Evolutionary conservation across 371 early-diverging fungal genomes (phyloP), one percentile per base, ranked within the genome.

Genomic region (Amoeboaphelidium occidentale): DNA sequence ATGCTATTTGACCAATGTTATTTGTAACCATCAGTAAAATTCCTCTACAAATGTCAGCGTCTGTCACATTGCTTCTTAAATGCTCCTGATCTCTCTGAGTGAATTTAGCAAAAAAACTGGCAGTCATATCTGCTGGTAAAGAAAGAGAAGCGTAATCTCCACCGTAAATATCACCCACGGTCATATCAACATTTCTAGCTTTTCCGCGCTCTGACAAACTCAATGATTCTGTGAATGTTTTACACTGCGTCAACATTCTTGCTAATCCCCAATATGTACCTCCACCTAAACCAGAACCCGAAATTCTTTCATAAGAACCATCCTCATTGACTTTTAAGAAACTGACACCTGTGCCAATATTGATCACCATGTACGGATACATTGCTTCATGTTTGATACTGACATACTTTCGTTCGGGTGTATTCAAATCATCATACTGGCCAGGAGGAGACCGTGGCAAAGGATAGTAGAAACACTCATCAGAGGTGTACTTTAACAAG

Each of bases 1-100:
- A 47, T 17, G 47, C 49, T 17, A 52, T 52, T 51, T 52, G 51
- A 20, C 52, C 52, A 28, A 52, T 52, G 28, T 52, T 52, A 51
- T 52, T 52, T 17, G 21, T 51, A 10, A 52, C 47, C 52, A 52
- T 52, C 10, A 47, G 27, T 3, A 52, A 23, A 10, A 48, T 10
- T 12, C 25, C 10, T n/a, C 12, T 3, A n/a, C 13, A n/a, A 14
- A 48, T 48, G 26, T 27, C 48, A 32, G 17, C 39, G 17, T 32
- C 39, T 32, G 39, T 10, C 39, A 17, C 10, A 32, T 48, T 48
- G 21, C 4, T 4, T 20, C 21, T 27, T 27, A 13, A 39, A 50
- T 43, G 27, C 3, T 52, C 51, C 13, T 47, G 20, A 50, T 51
- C 23, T 26, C 20, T 27, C 51, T 32, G 3, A 50, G 39, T 25